These are phyloP conservation scores for Naematelia aurantialba DNA, from an alignment of 768 basidiomycete genomes.

Conservation along the genomic window DNA sequence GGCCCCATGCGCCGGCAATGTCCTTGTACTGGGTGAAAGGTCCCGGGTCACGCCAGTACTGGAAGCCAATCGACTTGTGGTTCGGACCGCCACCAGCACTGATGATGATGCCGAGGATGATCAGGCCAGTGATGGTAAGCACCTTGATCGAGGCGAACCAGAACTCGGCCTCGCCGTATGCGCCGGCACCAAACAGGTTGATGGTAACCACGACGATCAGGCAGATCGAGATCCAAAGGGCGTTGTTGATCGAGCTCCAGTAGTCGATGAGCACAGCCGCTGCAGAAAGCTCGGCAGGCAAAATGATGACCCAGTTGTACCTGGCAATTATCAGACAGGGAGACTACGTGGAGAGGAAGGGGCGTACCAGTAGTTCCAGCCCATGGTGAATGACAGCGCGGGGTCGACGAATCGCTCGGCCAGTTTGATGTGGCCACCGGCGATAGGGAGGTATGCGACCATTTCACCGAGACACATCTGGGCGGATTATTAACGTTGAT, in stretches of 20 bases:
- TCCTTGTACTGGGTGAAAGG: slow-evolving; percentile 70
- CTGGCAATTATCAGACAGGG: not conserved
- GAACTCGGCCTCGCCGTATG: slow-evolving; percentile 44
- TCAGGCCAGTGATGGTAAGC: slow-evolving; percentile 54
- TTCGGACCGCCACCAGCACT: slow-evolving; percentile 85
- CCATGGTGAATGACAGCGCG: slow-evolving; percentile 53
- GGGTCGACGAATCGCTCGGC: slow-evolving; percentile 56
- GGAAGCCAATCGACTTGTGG: slow-evolving; percentile 53
- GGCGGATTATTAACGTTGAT: slow-evolving; percentile 1
- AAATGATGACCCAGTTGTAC: slow-evolving; percentile 53
- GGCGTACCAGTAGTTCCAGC: slow-evolving; percentile 24
- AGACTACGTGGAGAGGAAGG: not conserved
- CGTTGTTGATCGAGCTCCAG: slow-evolving; percentile 58
- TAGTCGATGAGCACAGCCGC: slow-evolving; percentile 65
- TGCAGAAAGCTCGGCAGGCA: slow-evolving; percentile 71
- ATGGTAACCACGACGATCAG: slow-evolving; percentile 68
- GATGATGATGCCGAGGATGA: slow-evolving; percentile 64
- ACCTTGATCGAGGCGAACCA: slow-evolving; percentile 71
- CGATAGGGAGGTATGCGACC: slow-evolving; percentile 38
- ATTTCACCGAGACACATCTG: slow-evolving; percentile 39
- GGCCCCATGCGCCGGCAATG: slow-evolving; percentile 64
- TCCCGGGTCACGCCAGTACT: slow-evolving; percentile 68
- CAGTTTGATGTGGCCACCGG: slow-evolving; percentile 43
- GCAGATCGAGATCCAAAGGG: slow-evolving; percentile 75
- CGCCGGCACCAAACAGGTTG: slow-evolving; percentile 46